Percentiles rank a stretch among this genome's conserved stretches.
These are phyloP conservation scores for Coelastrella sp. DNA, from an alignment of 139 green algal genomes.

Conservation along the genomic window DNA sequence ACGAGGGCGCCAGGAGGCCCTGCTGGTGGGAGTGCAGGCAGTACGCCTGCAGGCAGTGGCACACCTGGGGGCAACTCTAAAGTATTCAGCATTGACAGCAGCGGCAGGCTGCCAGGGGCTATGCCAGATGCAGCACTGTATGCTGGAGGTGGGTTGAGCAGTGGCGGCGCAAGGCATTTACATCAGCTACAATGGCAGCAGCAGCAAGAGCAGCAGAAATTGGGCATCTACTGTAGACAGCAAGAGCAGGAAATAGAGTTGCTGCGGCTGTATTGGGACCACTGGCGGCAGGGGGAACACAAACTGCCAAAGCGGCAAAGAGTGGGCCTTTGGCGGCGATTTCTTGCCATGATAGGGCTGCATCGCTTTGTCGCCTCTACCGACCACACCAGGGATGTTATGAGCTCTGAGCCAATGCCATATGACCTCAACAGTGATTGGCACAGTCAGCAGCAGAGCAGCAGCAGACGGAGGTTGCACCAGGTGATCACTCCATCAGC, in stretches of 20 bases:
- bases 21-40: neutral
- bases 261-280: neutral
- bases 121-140: neutral
- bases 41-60: neutral
- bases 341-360: neutral
- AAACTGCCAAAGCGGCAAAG: neutral
- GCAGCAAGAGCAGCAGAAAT: constrained; percentile 19
- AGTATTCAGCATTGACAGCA: neutral
- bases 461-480: neutral
- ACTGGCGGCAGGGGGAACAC: neutral
- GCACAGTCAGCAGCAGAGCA: constrained; percentile 1
- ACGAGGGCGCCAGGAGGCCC: neutral
- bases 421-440: neutral
- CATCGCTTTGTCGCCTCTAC: neutral
- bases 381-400: too few species aligned
- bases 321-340: neutral
- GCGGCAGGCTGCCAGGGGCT: neutral
- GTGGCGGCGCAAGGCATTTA: neutral
- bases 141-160: neutral
- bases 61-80: neutral
- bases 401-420: too few species aligned
- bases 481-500: neutral
- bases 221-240: neutral
- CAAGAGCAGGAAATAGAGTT: neutral
- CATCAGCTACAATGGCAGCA: constrained; percentile 13